Evolutionary conservation across 2,329 filamentous ascomycete genomes (phyloP).

Genomic region (Beauveria varroae): DNA sequence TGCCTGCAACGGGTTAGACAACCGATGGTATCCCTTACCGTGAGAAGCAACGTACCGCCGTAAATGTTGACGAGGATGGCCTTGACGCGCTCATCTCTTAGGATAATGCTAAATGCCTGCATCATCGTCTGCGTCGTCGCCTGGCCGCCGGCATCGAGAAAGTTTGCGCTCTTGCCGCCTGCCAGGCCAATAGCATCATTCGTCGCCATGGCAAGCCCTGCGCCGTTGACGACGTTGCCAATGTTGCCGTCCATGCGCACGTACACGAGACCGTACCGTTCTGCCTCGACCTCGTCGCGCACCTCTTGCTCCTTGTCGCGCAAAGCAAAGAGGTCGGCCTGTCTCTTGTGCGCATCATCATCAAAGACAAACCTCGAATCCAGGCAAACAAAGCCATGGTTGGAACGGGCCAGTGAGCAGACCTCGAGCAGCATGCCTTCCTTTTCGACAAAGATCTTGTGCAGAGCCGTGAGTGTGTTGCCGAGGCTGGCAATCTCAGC

Average conservation of each 20-base stretch:
- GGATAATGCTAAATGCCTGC: slow-evolving; percentile 65
- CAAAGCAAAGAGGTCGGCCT: slow-evolving; percentile 30
- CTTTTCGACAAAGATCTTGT: slow-evolving; percentile 33
- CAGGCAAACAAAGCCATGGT: slow-evolving; percentile 23
- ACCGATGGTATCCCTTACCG: not conserved
- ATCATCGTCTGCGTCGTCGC: slow-evolving; percentile 77
- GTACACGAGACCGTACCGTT: slow-evolving; percentile 68
- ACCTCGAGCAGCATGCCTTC: slow-evolving; percentile 41
- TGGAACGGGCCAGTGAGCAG: slow-evolving; percentile 26
- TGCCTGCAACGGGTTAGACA: slow-evolving; percentile 24
- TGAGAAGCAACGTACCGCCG: slow-evolving; percentile 22
- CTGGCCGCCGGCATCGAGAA: slow-evolving; percentile 84
- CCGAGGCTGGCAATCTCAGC: slow-evolving; percentile 14
- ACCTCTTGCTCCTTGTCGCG: slow-evolving; percentile 28
- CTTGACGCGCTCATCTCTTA: slow-evolving; percentile 63
- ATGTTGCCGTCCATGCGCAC: slow-evolving; percentile 57
- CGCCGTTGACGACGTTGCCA: slow-evolving; percentile 81
- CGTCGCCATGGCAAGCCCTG: slow-evolving; percentile 86
- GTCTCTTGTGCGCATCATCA: slow-evolving; percentile 36
- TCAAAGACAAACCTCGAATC: slow-evolving; percentile 40
- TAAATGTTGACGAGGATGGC: slow-evolving; percentile 56
- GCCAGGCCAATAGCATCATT: slow-evolving; percentile 67
- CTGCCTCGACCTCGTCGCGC: slow-evolving; percentile 29
- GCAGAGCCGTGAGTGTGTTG: slow-evolving; percentile 18
- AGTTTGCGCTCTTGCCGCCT: slow-evolving; percentile 68